A percentile compares a stretch with the other conserved stretches of the same genome.
Evolutionary conservation across 2,329 filamentous ascomycete species (phyloP).

Genomic region (Claviceps digitariae): DNA sequence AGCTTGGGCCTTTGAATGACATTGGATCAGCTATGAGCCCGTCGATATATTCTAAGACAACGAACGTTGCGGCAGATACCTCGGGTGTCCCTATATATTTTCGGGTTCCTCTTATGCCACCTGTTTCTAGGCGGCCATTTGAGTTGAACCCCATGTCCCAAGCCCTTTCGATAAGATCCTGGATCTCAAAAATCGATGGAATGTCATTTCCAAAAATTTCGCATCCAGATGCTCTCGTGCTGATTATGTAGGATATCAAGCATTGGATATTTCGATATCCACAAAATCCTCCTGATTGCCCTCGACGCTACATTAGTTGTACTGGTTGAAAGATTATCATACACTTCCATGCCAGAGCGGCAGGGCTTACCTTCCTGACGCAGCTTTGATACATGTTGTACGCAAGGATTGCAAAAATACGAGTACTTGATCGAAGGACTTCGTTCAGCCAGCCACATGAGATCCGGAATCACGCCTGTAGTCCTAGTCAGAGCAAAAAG

Average conservation of each 20-base stretch:
- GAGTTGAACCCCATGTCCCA: constrained; percentile 79
- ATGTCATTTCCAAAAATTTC: constrained; percentile 46
- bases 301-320: not conserved
- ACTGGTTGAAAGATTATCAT: not conserved
- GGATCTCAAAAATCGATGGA: constrained; percentile 69
- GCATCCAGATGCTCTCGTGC: constrained; percentile 39
- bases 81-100: constrained; percentile 95
- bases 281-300: constrained; percentile 62
- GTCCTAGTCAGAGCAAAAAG: constrained; percentile 2
- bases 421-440: constrained; percentile 50
- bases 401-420: constrained; percentile 65
- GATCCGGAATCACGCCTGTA: constrained; percentile 43
- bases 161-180: constrained; percentile 73
- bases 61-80: constrained; percentile 27
- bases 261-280: constrained; percentile 95
- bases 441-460: constrained; percentile 50
- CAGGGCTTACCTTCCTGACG: constrained; percentile 49
- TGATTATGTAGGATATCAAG: constrained; percentile 65
- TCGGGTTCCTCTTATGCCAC: constrained; percentile 72
- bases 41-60: not conserved
- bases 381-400: constrained; percentile 71
- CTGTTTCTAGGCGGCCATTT: constrained; percentile 65
- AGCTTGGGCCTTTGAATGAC: constrained; percentile 51
- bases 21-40: not conserved
- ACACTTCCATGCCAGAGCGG: not conserved